A percentile compares a stretch with the other conserved stretches of the same genome.
phyloP scores from a whole-genome alignment of 1,284 basidiomycete genomes.

The Leccinum pachyderme region DNA sequence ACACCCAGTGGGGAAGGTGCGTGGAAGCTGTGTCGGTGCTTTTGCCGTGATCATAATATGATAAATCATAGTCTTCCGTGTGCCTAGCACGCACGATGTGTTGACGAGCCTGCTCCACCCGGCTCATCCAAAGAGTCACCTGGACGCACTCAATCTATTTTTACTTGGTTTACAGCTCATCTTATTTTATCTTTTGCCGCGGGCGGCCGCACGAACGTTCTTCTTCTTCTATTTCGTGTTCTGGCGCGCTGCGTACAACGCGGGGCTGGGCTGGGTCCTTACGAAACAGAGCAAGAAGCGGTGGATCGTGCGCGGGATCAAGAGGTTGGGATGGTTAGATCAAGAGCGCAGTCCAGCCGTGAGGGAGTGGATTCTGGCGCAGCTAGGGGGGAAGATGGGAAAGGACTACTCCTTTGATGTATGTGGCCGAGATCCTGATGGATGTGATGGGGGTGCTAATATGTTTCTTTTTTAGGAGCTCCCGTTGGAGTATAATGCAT shows the following conservation, averaged over 20 bases:
- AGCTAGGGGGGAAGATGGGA: conserved; percentile 93
- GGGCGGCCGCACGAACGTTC: conserved; percentile 55
- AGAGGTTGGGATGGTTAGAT: conserved; percentile 87
- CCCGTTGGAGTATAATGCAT: conserved; percentile 83
- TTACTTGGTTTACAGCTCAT: conserved; percentile 78
- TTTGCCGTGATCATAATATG: no score
- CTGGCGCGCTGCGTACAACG: conserved; percentile 92
- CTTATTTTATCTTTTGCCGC: conserved; percentile 70
- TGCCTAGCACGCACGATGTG: conserved; percentile 95
- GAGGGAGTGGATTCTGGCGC: conserved; percentile 80
- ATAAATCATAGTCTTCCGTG: conserved; percentile 87
- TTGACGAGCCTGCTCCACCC: conserved; percentile 90
- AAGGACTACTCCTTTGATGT: conserved; percentile 91
- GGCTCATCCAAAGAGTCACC: conserved; percentile 83
- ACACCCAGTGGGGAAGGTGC: conserved; percentile 79
- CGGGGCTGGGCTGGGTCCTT: conserved; percentile 90
- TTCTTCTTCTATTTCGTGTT: conserved; percentile 89
- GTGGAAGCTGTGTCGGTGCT: neutral
- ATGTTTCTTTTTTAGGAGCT: conserved; percentile 49
- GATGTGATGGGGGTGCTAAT: neutral
- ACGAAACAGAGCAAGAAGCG: conserved; percentile 92
- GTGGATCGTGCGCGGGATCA: conserved; percentile 87
- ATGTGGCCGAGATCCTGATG: conserved; percentile 23
- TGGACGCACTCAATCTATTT: conserved; percentile 85
- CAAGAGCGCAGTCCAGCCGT: conserved; percentile 59